A percentile compares a stretch with the other conserved stretches of the same genome.
These are phyloP conservation scores for Lichtheimia ornata DNA, from an alignment of 371 early-diverging fungal species.

Conservation along the genomic window DNA sequence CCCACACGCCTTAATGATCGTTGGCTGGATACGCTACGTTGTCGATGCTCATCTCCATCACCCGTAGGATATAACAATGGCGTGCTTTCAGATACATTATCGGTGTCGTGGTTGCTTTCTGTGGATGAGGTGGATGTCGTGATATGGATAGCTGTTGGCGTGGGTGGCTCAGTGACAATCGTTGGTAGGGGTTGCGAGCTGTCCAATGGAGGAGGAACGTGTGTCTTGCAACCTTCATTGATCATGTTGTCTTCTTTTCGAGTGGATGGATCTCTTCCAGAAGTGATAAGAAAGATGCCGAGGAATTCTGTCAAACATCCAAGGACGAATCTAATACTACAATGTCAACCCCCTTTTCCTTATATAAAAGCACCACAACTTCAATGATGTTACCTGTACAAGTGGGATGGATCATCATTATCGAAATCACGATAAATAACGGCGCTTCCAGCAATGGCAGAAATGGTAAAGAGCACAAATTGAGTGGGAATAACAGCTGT, in stretches of 20 bases:
- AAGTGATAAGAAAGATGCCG: conserved; percentile 75
- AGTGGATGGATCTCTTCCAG: conserved; percentile 25
- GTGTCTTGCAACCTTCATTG: too few species aligned
- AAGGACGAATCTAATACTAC: conserved; percentile 40
- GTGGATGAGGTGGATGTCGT: background rate
- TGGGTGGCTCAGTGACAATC: background rate
- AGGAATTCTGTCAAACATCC: conserved; percentile 70
- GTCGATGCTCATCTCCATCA: conserved; percentile 8
- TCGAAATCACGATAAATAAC: conserved; percentile 74
- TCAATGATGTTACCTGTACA: conserved; percentile 10
- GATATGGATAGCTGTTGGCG: background rate
- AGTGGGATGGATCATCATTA: conserved; percentile 24
- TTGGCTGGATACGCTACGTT: conserved; percentile 10
- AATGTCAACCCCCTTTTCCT: background rate
- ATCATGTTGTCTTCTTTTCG: background rate
- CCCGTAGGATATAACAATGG: conserved; percentile 1
- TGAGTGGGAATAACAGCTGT: conserved; percentile 82
- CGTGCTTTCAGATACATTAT: conserved; percentile 1
- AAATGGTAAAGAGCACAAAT: conserved; percentile 78
- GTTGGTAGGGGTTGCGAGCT: too few species aligned
- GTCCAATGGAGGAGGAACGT: too few species aligned
- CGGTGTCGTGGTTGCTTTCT: background rate
- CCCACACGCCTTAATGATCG: conserved; percentile 2
- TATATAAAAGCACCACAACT: too few species aligned
- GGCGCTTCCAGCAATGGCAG: conserved; percentile 73